Percentiles rank a stretch among this genome's conserved stretches.
phyloP scores from a whole-genome alignment of 169 alveolate genomes.

The Theileria orientalis region DNA sequence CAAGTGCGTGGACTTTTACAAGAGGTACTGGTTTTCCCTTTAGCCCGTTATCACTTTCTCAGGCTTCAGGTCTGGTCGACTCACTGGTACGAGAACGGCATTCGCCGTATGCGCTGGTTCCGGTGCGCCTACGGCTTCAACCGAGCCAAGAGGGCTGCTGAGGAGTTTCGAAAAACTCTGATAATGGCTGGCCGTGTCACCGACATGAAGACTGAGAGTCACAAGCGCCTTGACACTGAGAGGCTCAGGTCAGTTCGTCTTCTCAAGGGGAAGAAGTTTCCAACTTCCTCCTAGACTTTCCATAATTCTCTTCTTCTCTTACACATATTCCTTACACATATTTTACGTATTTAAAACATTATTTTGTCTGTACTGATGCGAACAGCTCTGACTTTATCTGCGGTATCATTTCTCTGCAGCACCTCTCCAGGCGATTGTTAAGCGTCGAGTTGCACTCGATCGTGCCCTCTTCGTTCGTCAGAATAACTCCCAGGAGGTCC shows the following conservation, averaged over 20 bases:
- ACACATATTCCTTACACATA: constrained; percentile 9
- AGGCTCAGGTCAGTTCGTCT: constrained; percentile 58
- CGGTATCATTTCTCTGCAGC: constrained; percentile 77
- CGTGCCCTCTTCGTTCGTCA: constrained; percentile 77
- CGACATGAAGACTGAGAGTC: constrained; percentile 72
- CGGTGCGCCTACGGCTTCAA: constrained; percentile 81
- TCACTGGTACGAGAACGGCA: constrained; percentile 82
- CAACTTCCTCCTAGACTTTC: no score
- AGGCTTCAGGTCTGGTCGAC: constrained; percentile 81
- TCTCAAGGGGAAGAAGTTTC: constrained; percentile 58
- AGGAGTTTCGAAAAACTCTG: constrained; percentile 65
- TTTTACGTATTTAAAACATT: not conserved
- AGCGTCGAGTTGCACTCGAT: constrained; percentile 79
- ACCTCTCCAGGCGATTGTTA: constrained; percentile 73
- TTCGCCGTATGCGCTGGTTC: constrained; percentile 80
- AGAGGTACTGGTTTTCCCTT: constrained; percentile 42
- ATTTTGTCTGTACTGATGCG: constrained; percentile 24
- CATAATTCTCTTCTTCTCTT: not conserved
- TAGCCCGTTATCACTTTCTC: not conserved
- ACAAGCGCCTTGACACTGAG: constrained; percentile 65
- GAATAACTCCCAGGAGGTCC: constrained; percentile 75
- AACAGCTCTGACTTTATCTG: constrained; percentile 74
- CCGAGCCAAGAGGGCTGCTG: constrained; percentile 82
- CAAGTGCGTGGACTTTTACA: constrained; percentile 69
- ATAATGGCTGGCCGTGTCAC: constrained; percentile 64